Evolutionary conservation across 1,284 basidiomycete genomes (phyloP), one percentile per base, ranked within the genome.

Genomic region (Trichosporon sp.): DNA sequence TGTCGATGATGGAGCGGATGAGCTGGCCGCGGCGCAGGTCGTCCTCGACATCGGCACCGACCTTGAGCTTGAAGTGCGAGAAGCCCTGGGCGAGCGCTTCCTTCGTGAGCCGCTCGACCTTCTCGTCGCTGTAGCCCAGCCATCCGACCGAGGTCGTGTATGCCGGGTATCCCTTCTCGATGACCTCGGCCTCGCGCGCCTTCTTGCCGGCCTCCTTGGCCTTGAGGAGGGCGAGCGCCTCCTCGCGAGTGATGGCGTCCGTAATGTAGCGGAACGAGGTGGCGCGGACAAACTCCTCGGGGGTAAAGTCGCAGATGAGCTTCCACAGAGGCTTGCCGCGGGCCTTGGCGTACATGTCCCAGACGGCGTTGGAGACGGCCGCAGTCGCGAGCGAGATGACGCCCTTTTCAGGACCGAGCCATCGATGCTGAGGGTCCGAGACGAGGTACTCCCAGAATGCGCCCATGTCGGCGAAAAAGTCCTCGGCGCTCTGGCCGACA

Each of bases 1-100:
- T 90, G 81, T 98, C 96, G 81, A 98, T 96, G 84, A 98, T 93
- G 67, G 90, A 92, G 71, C 96, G 90, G 78, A 98, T 95, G 77
- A 97, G 88, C 76, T 88, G 88, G 56, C 93, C 93, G 74, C 96
- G 90, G 67, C 93, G 90, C 67, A 96, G 86, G 85, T 98, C 96
- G 79, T 91, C 90, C 51, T 89, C 88, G 68, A 89, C 87, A 83
- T 92, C 88, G 46, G 91, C 91, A 69, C 96, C 96, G 74, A 98
- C 94, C 86, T 98, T 98, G 90, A 96, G 94, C 86, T 96, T 96
- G 88, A 96, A 96, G 85, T 95, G 93, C 86, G 93, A 94, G 88
- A 96, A 96, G 37, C 95, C 95, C 67, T 89, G 89, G 32, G 87
- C 84, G 68, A 98, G 87, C 37, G 94, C 92, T 80, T 93, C 92